Base-by-base conservation (phyloP, 1,284 basidiomycete species). In the Tilletia walkeri region DNA sequence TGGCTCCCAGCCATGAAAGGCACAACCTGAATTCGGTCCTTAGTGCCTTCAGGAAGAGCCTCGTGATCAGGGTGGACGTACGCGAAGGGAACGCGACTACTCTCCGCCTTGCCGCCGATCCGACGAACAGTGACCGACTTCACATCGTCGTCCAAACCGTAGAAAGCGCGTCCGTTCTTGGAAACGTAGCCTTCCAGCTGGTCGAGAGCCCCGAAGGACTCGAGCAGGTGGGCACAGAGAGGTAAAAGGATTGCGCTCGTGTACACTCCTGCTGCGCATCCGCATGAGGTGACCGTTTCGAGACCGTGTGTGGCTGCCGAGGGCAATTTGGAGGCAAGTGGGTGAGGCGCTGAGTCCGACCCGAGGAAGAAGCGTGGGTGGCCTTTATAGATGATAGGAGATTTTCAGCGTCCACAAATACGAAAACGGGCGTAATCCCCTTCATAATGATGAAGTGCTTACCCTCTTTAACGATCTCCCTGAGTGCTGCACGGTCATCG, bases 311-410 rank as follows among this genome's bases (percentile, higher is more conserved):
- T 76, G 41, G 74, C 72, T 12, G 80, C 75, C 18, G 82, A 82
- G 3, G 88, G 90, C 16, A 92, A 88, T 85, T 99, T 99, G 71
- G 87, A 87, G n/a, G 87, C 84, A 10, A 90, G 87, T 1, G 92
- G 90, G 84, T 99, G 96, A 36, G 96, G 96, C 0, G 96, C 96
- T 41, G 92, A 95, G 85, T 99, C 96, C 20, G 94, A 96, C 18
- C 96, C 96, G 63, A 99, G 87, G 89, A 99, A 99, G 86, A 99
- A 99, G 70, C 93, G 90, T 1, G 93, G 91, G 84, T 97, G 93
- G 1, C 95, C 93, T 90, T 68, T 72, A 67, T 7, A 24, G 9
- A 14, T 20, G 30, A 24, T 48, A 24, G 50, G 9, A 69, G 24
- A 30, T 30, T 30, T 30, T 30, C 24, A 30, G 24, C 24, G 24